These are phyloP conservation scores for Hymenoscyphus salicellus DNA, from an alignment of 2,329 filamentous ascomycete genomes.

Conservation along the genomic window DNA sequence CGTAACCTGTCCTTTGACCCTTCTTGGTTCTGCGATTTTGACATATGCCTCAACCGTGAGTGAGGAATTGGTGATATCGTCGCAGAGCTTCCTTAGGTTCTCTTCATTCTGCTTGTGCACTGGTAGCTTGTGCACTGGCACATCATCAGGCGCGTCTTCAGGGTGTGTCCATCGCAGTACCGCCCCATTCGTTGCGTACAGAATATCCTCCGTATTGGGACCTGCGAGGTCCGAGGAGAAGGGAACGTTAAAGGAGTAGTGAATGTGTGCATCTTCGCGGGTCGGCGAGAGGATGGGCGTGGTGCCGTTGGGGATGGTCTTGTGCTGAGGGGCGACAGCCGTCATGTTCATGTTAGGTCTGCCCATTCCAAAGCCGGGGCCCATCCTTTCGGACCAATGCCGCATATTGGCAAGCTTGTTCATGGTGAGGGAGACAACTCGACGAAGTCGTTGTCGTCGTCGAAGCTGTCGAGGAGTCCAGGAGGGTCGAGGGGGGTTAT, in stretches of 20 bases:
- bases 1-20: constrained; percentile 65
- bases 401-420: constrained; percentile 71
- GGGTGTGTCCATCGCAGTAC: constrained; percentile 92
- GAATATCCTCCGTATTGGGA: constrained; percentile 89
- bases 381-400: constrained; percentile 70
- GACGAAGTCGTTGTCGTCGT: neutral
- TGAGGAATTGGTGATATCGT: constrained; percentile 69
- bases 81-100: constrained; percentile 74
- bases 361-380: constrained; percentile 63
- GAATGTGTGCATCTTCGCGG: constrained; percentile 72
- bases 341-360: constrained; percentile 45
- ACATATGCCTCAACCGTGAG: constrained; percentile 80
- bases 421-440: constrained; percentile 42
- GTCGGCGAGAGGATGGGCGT: constrained; percentile 64
- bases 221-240: constrained; percentile 90
- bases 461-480: neutral
- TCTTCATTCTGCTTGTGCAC: constrained; percentile 85
- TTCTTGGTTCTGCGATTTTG: constrained; percentile 75
- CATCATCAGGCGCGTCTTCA: constrained; percentile 77
- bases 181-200: constrained; percentile 85
- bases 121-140: constrained; percentile 84
- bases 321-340: constrained; percentile 54
- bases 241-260: constrained; percentile 95
- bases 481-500: neutral
- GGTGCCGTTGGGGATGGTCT: constrained; percentile 48